Evolutionary conservation across 257 asterid species (phyloP).

Genomic region (Galeopsis tetrahit): DNA sequence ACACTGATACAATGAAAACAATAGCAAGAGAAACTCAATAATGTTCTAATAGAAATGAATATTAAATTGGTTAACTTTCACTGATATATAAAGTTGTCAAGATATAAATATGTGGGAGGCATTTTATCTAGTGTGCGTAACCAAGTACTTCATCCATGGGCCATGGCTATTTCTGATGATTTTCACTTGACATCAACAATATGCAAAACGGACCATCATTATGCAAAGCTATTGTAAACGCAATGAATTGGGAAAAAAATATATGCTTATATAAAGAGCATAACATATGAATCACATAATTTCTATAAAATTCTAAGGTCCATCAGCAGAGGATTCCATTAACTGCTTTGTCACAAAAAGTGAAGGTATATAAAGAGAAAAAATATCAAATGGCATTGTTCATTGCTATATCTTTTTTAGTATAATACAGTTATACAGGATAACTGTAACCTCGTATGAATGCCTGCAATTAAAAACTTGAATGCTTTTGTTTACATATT

Average conservation of each 20-base stretch:
- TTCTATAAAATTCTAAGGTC: background rate
- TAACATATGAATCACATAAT: background rate
- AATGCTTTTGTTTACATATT: too few species aligned
- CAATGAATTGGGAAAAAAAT: background rate
- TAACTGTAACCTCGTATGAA: too few species aligned
- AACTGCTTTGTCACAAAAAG: background rate
- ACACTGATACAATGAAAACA: background rate
- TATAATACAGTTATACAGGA: too few species aligned
- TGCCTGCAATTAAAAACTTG: too few species aligned
- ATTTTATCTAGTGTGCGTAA: constrained; percentile 13
- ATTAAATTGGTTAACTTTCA: background rate
- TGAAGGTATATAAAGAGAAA: background rate
- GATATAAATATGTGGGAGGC: constrained; percentile 4
- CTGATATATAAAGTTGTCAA: background rate
- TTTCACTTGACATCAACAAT: background rate
- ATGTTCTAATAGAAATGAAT: constrained; percentile 14
- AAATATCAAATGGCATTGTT: too few species aligned
- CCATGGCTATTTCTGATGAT: constrained; percentile 15
- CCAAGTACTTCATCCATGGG: constrained; percentile 3
- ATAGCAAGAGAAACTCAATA: background rate
- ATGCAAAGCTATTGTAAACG: background rate
- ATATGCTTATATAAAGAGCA: constrained; percentile 8
- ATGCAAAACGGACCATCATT: background rate
- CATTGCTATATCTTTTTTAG: too few species aligned
- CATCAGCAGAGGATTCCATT: background rate